Evolutionary conservation across 2,329 filamentous ascomycete species (phyloP), one percentile per base, ranked within the genome.

Genomic region (Colletotrichum lupini): DNA sequence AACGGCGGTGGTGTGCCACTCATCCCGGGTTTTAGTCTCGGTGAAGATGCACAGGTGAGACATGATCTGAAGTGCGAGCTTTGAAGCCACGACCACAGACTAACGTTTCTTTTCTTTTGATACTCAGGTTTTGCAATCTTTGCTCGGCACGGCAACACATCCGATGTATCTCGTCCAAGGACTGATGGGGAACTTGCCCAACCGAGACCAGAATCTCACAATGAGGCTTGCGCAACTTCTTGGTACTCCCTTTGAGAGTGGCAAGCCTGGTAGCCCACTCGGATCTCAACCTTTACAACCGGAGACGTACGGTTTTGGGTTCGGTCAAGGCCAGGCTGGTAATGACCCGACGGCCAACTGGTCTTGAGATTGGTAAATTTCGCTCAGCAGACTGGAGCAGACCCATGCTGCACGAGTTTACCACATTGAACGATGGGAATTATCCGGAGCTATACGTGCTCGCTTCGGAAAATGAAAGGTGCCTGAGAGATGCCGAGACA

Each of bases 91-190:
- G 57, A 16, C 37, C 3, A 42, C 37, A 42, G 37, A 42, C 42
- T 55, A 22, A 30, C 26, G 8, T 12, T 57, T 56, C 61, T 37
- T 52, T 22, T n/a, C 3, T 22, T 57, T 56, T 65, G 49, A 64
- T 22, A 24, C 3, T 22, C 24, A 75, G 73, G 49, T 62, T 35
- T 28, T 75, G 12, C 67, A 64, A 7, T 61, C 71, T 3, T 55
- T 75, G 4, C 59, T 75, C 8, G 60, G 66, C 3, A 67, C 70
- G 19, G 61, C 70, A 22, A 75, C 73, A 3, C 65, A 66, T 24
- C 73, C 70, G 11, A 75, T 75, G 73, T 71, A 74, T 37, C 71
- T 75, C 9, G 55, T 67, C 8, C 73, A 75, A 49, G 71, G 67
- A 26, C 55, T 74, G 24, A 60, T 75, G 58, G 73, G 71, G 12